Conservation (phyloP, 75 land plant species). For the Pinus taeda region DNA sequence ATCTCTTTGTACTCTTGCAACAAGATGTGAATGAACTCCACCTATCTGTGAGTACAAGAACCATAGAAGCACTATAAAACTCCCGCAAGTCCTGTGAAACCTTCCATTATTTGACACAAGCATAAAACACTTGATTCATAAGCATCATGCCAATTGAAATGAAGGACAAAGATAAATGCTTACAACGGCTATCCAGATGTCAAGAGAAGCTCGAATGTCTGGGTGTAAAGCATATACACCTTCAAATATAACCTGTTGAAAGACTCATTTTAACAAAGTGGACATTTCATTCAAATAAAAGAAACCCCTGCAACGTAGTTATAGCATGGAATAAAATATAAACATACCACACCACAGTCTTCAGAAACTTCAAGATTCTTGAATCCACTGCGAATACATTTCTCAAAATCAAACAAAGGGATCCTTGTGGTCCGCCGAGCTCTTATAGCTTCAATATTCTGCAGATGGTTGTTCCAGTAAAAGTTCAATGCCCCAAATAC, state of each 20-base stretch:
- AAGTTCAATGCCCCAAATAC: neutral
- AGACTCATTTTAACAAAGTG: neutral
- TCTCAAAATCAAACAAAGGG: constrained; percentile 94
- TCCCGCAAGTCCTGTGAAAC: neutral
- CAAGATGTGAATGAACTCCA: constrained; percentile 98
- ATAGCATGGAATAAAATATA: neutral
- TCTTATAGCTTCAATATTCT: constrained; percentile 91
- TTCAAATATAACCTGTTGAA: constrained; percentile 86
- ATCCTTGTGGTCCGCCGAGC: constrained; percentile 55
- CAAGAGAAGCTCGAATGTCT: constrained; percentile 74
- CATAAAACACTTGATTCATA: neutral
- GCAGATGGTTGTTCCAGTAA: constrained; percentile 18
- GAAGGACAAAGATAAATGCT: constrained; percentile 17
- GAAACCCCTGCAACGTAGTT: too few species aligned
- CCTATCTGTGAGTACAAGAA: constrained; percentile 65
- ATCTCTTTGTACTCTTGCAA: constrained; percentile 90
- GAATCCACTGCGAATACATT: constrained; percentile 69
- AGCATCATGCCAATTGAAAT: neutral
- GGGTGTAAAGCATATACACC: constrained; percentile 99
- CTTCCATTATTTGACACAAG: neutral
- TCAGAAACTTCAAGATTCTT: constrained; percentile 86
- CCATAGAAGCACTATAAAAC: neutral
- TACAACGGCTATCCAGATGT: constrained; percentile 99
- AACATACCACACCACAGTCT: constrained; percentile 97
- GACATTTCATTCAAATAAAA: neutral